Percentiles rank a stretch among this genome's conserved stretches.
Conservation (phyloP, 352 stramenopile genomes). For the Pythium aristosporum region DNA sequence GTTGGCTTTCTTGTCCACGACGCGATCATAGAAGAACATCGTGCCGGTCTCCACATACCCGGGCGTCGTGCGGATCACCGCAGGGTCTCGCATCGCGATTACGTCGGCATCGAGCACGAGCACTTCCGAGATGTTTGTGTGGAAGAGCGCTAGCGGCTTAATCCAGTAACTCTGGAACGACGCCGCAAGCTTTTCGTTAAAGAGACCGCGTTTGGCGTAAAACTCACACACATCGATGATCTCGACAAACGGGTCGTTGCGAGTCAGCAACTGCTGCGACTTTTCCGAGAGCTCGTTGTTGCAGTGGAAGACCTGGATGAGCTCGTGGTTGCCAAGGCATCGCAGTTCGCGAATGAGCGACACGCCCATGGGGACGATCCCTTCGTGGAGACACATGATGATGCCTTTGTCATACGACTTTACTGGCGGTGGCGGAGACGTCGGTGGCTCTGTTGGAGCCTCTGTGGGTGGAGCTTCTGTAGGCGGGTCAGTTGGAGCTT, state of each 20-base stretch:
- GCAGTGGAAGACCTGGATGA: conserved; percentile 32
- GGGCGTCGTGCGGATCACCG: conserved; percentile 34
- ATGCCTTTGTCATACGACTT: conserved; percentile 33
- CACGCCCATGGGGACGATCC: conserved; percentile 29
- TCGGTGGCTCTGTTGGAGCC: conserved; percentile 2
- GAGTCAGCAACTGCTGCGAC: conserved; percentile 17
- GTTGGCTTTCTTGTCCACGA: conserved; percentile 46
- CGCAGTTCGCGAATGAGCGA: conserved; percentile 37
- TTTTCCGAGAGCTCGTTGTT: conserved; percentile 19
- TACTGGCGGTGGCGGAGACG: conserved; percentile 6
- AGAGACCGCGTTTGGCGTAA: conserved; percentile 26
- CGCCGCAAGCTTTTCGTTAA: conserved; percentile 31
- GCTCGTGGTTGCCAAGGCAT: conserved; percentile 28
- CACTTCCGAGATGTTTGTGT: conserved; percentile 46
- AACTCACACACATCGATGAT: conserved; percentile 52
- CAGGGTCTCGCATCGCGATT: conserved; percentile 47
- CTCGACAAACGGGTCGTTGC: conserved; percentile 31
- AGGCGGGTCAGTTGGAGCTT: not conserved
- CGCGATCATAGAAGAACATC: conserved; percentile 72
- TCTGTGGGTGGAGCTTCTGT: conserved; percentile 5
- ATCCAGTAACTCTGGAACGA: conserved; percentile 66
- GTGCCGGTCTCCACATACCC: conserved; percentile 49
- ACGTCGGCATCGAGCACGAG: conserved; percentile 54
- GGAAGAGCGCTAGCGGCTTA: conserved; percentile 55
- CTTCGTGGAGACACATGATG: conserved; percentile 36